These are phyloP conservation scores for Moelleriella libera DNA, from an alignment of 2,329 filamentous ascomycete species.

Conservation along the genomic window DNA sequence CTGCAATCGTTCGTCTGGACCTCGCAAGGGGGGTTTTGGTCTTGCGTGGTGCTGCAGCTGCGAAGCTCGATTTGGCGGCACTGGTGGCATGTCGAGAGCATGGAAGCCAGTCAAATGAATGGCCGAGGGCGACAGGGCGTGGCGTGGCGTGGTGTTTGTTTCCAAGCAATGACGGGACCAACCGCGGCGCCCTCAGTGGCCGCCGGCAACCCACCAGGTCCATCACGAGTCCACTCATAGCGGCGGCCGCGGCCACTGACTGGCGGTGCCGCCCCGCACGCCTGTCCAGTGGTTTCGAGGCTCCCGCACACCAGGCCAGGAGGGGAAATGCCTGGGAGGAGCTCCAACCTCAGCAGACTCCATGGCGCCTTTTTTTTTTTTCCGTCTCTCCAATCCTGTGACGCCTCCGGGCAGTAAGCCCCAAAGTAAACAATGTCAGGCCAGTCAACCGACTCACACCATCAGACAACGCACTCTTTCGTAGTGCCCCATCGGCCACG, in stretches of 20 bases:
- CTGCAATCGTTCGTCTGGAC: too few species aligned
- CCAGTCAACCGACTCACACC: too few species aligned
- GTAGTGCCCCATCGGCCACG: too few species aligned
- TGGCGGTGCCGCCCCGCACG: not conserved
- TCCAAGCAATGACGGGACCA: constrained; percentile 2
- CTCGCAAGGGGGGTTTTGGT: too few species aligned
- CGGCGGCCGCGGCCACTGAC: not conserved
- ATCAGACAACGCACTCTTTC: too few species aligned
- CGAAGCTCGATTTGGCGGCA: not conserved
- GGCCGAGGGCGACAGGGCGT: not conserved
- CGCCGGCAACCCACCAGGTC: not conserved
- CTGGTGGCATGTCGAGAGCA: not conserved
- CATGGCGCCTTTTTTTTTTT: not conserved
- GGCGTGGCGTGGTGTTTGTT: not conserved
- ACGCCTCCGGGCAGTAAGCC: too few species aligned
- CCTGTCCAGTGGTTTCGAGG: not conserved
- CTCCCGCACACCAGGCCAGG: not conserved
- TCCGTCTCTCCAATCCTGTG: too few species aligned
- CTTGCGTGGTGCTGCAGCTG: too few species aligned
- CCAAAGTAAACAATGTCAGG: constrained; percentile 2
- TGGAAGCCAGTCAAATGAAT: not conserved
- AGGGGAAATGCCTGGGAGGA: not conserved
- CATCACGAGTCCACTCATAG: not conserved
- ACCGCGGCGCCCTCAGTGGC: constrained; percentile 2
- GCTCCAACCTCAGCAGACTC: not conserved